phyloP scores from a whole-genome alignment of 1,284 basidiomycete genomes.

The Rhodotorula sp. region DNA sequence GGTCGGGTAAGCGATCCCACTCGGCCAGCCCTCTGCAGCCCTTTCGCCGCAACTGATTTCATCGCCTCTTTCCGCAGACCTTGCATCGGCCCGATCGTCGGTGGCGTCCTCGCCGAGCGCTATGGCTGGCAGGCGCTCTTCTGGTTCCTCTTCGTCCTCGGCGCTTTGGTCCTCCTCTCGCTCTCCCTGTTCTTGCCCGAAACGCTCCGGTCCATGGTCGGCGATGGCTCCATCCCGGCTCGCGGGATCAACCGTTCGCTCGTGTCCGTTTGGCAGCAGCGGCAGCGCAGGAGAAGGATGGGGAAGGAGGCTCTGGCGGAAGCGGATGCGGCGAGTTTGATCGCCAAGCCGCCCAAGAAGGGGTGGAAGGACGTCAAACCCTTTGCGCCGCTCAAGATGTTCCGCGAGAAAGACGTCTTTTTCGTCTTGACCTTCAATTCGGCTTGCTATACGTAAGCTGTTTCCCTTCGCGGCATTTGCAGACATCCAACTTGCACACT shows the following conservation, averaged over 20 bases:
- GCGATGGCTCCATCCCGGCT: slow-evolving; percentile 46
- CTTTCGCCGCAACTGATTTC: neutral
- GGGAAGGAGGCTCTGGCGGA: neutral
- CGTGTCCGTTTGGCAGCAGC: slow-evolving; percentile 26
- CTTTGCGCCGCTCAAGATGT: slow-evolving; percentile 41
- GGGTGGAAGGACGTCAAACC: slow-evolving; percentile 38
- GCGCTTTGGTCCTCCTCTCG: slow-evolving; percentile 56
- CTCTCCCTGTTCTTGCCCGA: slow-evolving; percentile 60
- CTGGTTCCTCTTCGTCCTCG: slow-evolving; percentile 69
- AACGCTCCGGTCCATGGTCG: slow-evolving; percentile 56
- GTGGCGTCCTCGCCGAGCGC: slow-evolving; percentile 36
- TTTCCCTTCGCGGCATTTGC: slow-evolving; percentile 5
- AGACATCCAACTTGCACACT: slow-evolving; percentile 18
- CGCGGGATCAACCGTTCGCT: slow-evolving; percentile 30
- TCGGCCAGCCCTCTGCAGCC: neutral
- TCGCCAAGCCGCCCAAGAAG: slow-evolving; percentile 29
- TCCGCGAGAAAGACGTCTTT: slow-evolving; percentile 40
- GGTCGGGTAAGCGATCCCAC: neutral
- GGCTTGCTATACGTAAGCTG: slow-evolving; percentile 18
- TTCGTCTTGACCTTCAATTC: slow-evolving; percentile 24
- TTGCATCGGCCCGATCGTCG: neutral
- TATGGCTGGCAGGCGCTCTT: slow-evolving; percentile 61
- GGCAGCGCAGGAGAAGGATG: neutral
- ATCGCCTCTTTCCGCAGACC: neutral
- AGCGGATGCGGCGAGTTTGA: slow-evolving; percentile 7